Base-by-base conservation (phyloP, 805 yeast genomes). In the Kuraishia hungarica region DNA sequence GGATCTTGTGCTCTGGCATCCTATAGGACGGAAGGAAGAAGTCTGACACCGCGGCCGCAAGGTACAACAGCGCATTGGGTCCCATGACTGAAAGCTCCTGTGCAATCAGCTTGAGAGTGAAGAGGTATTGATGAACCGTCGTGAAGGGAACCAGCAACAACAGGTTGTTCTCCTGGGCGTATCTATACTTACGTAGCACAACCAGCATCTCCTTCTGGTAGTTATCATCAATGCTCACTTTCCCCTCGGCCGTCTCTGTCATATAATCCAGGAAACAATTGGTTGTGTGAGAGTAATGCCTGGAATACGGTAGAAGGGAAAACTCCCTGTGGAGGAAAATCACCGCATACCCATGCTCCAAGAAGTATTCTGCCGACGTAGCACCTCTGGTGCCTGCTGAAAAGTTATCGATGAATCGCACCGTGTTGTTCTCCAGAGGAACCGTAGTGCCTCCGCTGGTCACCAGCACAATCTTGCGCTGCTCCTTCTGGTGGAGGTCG, bases 381-480 rank as follows among this genome's bases (percentile, higher is more conserved):
- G 99, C 96, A 55, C 99, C 99, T 69, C 99, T 81, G 0, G 97
- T 94, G 23, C 99, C 99, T 23, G 98, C 98, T 60, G 94, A 85
- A 68, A 94, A 94, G 66, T 94, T 94, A 70, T 94, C 99, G 64
- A 94, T 91, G 70, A 94, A 94, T 54, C 99, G 73, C 6, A 94
- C 99, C 0, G 99, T 94, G 66, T 94, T 94, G 70, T 91, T 92
- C 65, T 94, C 99, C 60, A 94, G 74, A 0, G 99, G 99, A 0
- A 94, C 99, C 0, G 97, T 93, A 0, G 99, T 94, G 22, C 99
- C 99, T 23, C 99, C 99, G 8, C 93, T 84, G 0, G 99, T 94
- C 2, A 93, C 96, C 50, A 93, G 72, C 0, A 83, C 98, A 15
- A 93, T 80, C 51, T 77, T 81, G 54, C 77, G 74, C 43, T 66